phyloP scores from a whole-genome alignment of 768 basidiomycete genomes.

The Podaxis rugospora region DNA sequence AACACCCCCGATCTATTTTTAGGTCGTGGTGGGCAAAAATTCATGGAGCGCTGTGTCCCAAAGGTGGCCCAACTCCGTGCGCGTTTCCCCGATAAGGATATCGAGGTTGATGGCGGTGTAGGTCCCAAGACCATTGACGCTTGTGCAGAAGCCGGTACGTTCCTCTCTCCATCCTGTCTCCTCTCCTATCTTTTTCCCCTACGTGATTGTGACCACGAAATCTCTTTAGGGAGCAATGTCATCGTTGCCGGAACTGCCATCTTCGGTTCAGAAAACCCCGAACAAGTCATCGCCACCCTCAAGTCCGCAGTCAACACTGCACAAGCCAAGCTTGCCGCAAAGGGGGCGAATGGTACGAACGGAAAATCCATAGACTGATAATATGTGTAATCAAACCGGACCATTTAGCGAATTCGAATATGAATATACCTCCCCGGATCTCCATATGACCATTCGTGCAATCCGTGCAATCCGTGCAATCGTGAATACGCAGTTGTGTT shows the following conservation, averaged over 20 bases:
- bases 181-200: background rate
- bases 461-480: background rate
- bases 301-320: slow-evolving; percentile 69
- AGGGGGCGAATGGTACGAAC: slow-evolving; percentile 4
- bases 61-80: slow-evolving; percentile 89
- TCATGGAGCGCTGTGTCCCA: slow-evolving; percentile 86
- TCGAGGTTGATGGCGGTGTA: slow-evolving; percentile 99
- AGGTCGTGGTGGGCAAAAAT: slow-evolving; percentile 96
- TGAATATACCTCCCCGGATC: slow-evolving; percentile 4
- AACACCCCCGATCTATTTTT: background rate
- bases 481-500: background rate
- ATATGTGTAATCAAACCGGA: background rate
- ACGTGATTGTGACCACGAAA: background rate
- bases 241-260: slow-evolving; percentile 98
- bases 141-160: slow-evolving; percentile 84
- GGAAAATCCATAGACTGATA: slow-evolving; percentile 7
- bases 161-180: background rate
- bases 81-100: slow-evolving; percentile 91
- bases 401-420: background rate
- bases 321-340: slow-evolving; percentile 38
- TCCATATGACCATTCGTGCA: background rate
- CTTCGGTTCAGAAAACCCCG: slow-evolving; percentile 77
- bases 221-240: slow-evolving; percentile 81
- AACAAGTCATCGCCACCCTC: slow-evolving; percentile 67
- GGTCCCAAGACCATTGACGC: slow-evolving; percentile 82